These are phyloP conservation scores for Hygrocybe punicea DNA, from an alignment of 768 basidiomycete species.

Conservation along the genomic window DNA sequence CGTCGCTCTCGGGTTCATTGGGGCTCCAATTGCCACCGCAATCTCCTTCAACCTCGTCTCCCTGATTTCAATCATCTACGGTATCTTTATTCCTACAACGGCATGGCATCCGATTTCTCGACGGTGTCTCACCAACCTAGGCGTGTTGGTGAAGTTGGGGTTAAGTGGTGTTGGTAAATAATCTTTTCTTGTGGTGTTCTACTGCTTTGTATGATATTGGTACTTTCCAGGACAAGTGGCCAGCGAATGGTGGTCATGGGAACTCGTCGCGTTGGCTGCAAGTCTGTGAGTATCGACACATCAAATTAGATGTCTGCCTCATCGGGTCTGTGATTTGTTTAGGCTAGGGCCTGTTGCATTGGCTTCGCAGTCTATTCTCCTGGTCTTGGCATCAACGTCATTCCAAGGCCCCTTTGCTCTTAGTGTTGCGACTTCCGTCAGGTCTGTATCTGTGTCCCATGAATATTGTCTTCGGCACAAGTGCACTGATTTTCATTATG, in stretches of 20 bases:
- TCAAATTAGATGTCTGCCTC: neutral
- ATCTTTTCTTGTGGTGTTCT: neutral
- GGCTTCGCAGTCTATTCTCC: conserved; percentile 85
- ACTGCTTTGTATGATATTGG: neutral
- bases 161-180: conserved; percentile 70
- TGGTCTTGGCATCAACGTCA: conserved; percentile 68
- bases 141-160: conserved; percentile 69
- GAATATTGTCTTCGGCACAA: too few species aligned
- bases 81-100: conserved; percentile 55
- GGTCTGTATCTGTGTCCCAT: conserved; percentile 42
- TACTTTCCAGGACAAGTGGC: conserved; percentile 61
- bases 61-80: conserved; percentile 58
- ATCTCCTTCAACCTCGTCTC: conserved; percentile 87
- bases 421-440: conserved; percentile 79
- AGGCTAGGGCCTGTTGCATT: conserved; percentile 78
- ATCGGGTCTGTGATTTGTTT: neutral
- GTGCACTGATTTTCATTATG: too few species aligned
- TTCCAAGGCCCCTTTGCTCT: conserved; percentile 85
- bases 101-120: conserved; percentile 80
- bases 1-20: conserved; percentile 82
- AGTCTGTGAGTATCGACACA: conserved; percentile 36
- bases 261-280: conserved; percentile 63
- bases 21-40: conserved; percentile 87
- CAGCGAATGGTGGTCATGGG: conserved; percentile 98
- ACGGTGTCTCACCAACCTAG: conserved; percentile 59